A percentile compares a stretch with the other conserved stretches of the same genome.
phyloP scores from a whole-genome alignment of 2,329 filamentous ascomycete species.

The Apiospora marii region DNA sequence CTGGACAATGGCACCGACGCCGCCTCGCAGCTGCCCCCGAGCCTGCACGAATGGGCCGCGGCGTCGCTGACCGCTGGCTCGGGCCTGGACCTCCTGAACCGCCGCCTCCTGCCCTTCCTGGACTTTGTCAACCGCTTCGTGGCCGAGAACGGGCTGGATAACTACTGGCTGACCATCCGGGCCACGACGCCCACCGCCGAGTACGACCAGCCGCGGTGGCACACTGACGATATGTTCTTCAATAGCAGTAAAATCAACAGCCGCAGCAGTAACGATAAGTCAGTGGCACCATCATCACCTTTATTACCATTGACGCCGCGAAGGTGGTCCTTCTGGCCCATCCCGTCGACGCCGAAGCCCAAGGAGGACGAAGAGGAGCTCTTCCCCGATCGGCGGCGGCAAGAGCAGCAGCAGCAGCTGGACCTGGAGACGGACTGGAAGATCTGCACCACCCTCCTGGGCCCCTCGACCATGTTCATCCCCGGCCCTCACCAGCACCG shows the following conservation, averaged over 20 bases:
- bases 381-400: too few relatives aligned
- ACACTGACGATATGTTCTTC: constrained; percentile 59
- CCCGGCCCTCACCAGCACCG: constrained; percentile 37
- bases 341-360: not conserved
- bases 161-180: constrained; percentile 58
- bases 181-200: constrained; percentile 52
- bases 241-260: constrained; percentile 30
- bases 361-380: not conserved
- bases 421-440: constrained; percentile 54
- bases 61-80: constrained; percentile 40
- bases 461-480: constrained; percentile 55
- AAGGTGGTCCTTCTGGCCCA: not conserved
- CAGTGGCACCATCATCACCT: not conserved
- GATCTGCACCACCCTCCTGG: constrained; percentile 54
- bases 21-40: constrained; percentile 41
- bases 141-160: constrained; percentile 41
- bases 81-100: constrained; percentile 40
- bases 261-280: constrained; percentile 28
- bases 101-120: constrained; percentile 49
- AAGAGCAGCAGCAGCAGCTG: constrained; percentile 24
- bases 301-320: not conserved
- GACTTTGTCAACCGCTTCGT: constrained; percentile 48
- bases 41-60: constrained; percentile 48
- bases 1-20: constrained; percentile 33
- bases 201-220: constrained; percentile 56